Evolutionary conservation across 805 yeast genomes (phyloP).

Genomic region (Ogataea kodamae): DNA sequence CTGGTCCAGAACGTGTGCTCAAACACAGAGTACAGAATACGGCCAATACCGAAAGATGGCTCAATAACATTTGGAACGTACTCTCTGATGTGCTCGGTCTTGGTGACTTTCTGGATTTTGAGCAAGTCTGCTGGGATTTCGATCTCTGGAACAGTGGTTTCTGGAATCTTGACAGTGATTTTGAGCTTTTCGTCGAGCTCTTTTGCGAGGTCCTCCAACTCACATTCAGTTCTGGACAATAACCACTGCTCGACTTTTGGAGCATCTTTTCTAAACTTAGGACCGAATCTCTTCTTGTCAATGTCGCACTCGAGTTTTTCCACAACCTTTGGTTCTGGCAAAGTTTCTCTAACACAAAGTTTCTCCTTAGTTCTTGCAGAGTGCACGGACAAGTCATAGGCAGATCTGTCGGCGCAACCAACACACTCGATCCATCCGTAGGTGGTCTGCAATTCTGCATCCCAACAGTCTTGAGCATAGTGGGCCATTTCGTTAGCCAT

Average conservation of each 20-base stretch:
- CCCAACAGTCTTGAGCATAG: constrained; percentile 99
- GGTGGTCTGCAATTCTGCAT: constrained; percentile 91
- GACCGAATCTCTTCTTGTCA: constrained; percentile 96
- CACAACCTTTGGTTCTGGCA: constrained; percentile 78
- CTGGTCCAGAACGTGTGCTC: constrained; percentile 96
- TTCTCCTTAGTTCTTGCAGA: constrained; percentile 93
- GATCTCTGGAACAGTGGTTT: constrained; percentile 50
- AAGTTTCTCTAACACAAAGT: constrained; percentile 87
- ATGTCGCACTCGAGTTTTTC: constrained; percentile 82
- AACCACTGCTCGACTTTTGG: constrained; percentile 86
- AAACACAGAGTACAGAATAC: constrained; percentile 87
- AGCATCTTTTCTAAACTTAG: constrained; percentile 95
- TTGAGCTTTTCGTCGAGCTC: constrained; percentile 62
- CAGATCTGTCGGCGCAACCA: constrained; percentile 99
- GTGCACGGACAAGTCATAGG: constrained; percentile 94
- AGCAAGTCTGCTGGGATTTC: constrained; percentile 71
- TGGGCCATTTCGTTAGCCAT: constrained; percentile 99
- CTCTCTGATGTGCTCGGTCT: constrained; percentile 89
- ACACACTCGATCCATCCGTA: constrained; percentile 99
- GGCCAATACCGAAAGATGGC: constrained; percentile 99
- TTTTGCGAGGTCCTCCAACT: constrained; percentile 69
- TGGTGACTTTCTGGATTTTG: constrained; percentile 70
- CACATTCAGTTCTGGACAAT: constrained; percentile 72
- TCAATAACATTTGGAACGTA: constrained; percentile 96
- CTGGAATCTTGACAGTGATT: constrained; percentile 65